phyloP scores from a whole-genome alignment of 345 rosid genomes.

The Brassica nigra region DNA sequence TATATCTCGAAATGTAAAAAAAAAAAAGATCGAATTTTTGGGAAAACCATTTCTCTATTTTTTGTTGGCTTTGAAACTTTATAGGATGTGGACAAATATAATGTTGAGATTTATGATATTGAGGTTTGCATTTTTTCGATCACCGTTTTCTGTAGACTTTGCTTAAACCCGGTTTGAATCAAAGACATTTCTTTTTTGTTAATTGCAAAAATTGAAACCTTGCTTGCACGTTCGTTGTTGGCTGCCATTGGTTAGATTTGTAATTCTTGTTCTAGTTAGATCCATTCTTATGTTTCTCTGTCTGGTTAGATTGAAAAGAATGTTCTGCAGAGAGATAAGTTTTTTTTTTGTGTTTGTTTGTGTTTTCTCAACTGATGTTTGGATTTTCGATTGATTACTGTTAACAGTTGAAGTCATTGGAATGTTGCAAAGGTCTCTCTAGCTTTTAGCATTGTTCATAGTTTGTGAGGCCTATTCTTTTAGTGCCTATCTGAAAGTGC shows the following conservation, averaged over 20 bases:
- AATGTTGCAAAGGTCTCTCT: slow-evolving; percentile 27
- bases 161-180: slow-evolving; percentile 2
- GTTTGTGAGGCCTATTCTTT: slow-evolving; percentile 25
- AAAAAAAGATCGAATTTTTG: slow-evolving; percentile 18
- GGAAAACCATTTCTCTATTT: not conserved
- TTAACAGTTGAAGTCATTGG: slow-evolving; percentile 26
- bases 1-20: not conserved
- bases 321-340: not conserved
- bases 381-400: slow-evolving; percentile 36
- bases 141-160: slow-evolving; percentile 3
- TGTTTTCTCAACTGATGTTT: slow-evolving; percentile 24
- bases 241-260: slow-evolving; percentile 9
- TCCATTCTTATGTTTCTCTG: not conserved
- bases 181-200: not conserved
- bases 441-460: slow-evolving; percentile 29
- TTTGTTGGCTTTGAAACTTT: slow-evolving; percentile 10
- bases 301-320: slow-evolving; percentile 21
- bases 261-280: slow-evolving; percentile 3
- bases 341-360: not conserved
- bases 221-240: slow-evolving; percentile 22
- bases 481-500: slow-evolving; percentile 23
- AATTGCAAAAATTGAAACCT: slow-evolving; percentile 3
- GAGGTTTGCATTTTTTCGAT: slow-evolving; percentile 13
- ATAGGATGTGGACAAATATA: not conserved
- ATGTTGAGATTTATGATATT: slow-evolving; percentile 20